phyloP scores from a whole-genome alignment of 2,329 filamentous ascomycete genomes.

The Fusarium neocosmosporiellum region DNA sequence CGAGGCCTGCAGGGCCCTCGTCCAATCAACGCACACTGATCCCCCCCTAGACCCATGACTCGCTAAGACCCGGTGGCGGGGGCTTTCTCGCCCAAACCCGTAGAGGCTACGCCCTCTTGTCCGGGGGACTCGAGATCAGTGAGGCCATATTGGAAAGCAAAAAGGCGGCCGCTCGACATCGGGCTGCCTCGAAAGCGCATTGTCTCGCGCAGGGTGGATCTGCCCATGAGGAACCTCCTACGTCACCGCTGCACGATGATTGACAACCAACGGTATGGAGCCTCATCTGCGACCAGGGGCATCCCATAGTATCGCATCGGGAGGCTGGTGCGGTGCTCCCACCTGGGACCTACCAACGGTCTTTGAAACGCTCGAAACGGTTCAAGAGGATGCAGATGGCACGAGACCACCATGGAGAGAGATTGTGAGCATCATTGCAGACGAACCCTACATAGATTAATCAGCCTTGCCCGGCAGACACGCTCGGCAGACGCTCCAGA shows the following conservation, averaged over 20 bases:
- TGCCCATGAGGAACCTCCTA: conserved; percentile 27
- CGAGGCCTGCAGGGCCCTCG: conserved; percentile 38
- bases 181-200: conserved; percentile 17
- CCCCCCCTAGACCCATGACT: conserved; percentile 42
- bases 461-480: not conserved
- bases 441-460: not conserved
- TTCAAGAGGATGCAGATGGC: not conserved
- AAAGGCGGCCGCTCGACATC: conserved; percentile 30
- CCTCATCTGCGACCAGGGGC: conserved; percentile 31
- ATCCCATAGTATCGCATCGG: not conserved
- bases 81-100: conserved; percentile 33
- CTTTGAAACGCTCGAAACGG: not conserved
- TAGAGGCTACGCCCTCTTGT: conserved; percentile 25
- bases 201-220: conserved; percentile 12
- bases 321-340: not conserved
- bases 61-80: conserved; percentile 42
- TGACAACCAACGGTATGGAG: conserved; percentile 23
- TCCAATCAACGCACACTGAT: conserved; percentile 39
- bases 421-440: not conserved
- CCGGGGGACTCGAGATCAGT: conserved; percentile 35
- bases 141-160: conserved; percentile 40
- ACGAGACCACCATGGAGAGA: conserved; percentile 4
- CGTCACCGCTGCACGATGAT: conserved; percentile 34
- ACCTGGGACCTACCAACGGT: not conserved
- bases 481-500: not conserved